Base-by-base conservation (phyloP, 139 green algal species). In the Micractinium sp. region DNA sequence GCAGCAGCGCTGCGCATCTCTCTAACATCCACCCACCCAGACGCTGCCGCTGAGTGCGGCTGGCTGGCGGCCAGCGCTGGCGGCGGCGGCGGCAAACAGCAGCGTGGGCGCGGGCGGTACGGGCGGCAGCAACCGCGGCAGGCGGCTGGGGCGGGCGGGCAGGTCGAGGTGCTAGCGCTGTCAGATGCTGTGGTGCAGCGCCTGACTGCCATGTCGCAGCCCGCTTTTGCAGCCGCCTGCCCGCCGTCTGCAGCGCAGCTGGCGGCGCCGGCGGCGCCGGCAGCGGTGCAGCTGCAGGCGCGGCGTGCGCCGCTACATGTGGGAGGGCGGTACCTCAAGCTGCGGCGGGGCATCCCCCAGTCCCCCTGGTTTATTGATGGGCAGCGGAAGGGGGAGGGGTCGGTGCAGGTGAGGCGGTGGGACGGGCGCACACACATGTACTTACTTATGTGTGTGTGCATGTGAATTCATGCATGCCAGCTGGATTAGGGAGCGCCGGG, bases 301-400 rank as follows among this genome's bases (percentile, higher is more conserved):
- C 27, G 39, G n/a, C 81, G 85, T 16, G 22, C 1, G 61, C 39
- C 89, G 31, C 7, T 87, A 9, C 67, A 90, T 47, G 33, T 92
- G 35, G 78, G 89, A 33, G 88, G 89, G 39, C 35, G 89, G n/a
- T 92, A 92, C 23, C 36, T 89, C 3, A 91, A 89, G 73, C 82
- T 91, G 53, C 27, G 80, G 71, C 81, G 90, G 14, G 81, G 81
- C 56, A 73, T 91, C 25, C 90, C 90, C 15, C 79, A 96, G 86
- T 93, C 93, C 19, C 93, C 93, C 13, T 96, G 90, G 89, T 47
- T 94, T 29, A 88, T 94, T 3, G 90, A 92, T 66, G 90, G 90
- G 22, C 25, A 87, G 79, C 85, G 91, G 33, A 75, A 87, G 83
- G 94, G 89, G 22, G 73, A 66, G 66, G 90, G 77, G 15, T 93